A percentile compares a stretch with the other conserved stretches of the same genome.
Evolutionary conservation across 148 eudicot species (phyloP).

Genomic region (Tetragonia tetragonoides): DNA sequence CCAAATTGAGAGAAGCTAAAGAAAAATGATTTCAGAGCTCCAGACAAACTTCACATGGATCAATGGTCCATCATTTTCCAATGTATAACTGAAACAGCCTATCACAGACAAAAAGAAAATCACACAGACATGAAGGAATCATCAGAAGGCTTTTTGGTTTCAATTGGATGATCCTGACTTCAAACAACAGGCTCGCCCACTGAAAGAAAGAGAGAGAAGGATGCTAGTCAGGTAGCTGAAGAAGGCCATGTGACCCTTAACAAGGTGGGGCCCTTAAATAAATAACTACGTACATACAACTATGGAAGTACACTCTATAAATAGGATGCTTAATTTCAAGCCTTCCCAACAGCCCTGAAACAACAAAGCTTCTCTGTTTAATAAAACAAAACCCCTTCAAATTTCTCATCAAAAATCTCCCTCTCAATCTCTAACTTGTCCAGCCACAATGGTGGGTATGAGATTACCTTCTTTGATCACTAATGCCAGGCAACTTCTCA

Average conservation of each 20-base stretch:
- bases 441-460: constrained; percentile 30
- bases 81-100: constrained; percentile 9
- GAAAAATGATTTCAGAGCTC: background rate
- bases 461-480: constrained; percentile 31
- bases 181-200: constrained; percentile 27
- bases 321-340: constrained; percentile 3
- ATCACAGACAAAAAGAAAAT: background rate
- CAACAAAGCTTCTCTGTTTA: constrained; percentile 8
- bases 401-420: background rate
- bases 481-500: constrained; percentile 33
- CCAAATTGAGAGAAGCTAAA: constrained; percentile 3
- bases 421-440: background rate
- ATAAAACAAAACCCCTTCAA: background rate
- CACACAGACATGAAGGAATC: background rate
- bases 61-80: constrained; percentile 7
- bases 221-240: background rate
- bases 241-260: constrained; percentile 24
- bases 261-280: constrained; percentile 2
- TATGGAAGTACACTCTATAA: constrained; percentile 5
- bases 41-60: constrained; percentile 12
- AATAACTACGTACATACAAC: background rate
- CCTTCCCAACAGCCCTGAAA: constrained; percentile 5
- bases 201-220: constrained; percentile 5
- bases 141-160: constrained; percentile 7
- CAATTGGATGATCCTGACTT: constrained; percentile 1